phyloP scores from a whole-genome alignment of 352 stramenopile species.

The Phytophthora tentaculata region DNA sequence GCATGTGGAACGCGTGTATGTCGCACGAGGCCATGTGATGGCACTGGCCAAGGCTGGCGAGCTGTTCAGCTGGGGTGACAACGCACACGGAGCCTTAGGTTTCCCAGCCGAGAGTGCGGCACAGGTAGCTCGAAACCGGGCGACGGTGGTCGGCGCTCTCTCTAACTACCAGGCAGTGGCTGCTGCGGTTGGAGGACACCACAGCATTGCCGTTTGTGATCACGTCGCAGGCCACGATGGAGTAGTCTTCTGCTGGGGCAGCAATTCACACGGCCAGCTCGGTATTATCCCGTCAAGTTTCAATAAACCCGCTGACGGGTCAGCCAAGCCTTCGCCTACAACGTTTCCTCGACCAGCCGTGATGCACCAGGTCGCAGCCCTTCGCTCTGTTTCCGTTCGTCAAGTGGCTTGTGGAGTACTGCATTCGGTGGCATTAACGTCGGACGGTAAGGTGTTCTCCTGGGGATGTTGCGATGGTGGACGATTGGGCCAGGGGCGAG shows the following conservation, averaged over 20 bases:
- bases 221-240: slow-evolving; percentile 67
- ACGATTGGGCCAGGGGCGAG: slow-evolving; percentile 47
- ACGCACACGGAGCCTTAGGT: slow-evolving; percentile 89
- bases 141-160: slow-evolving; percentile 55
- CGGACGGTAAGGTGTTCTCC: slow-evolving; percentile 89
- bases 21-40: slow-evolving; percentile 66
- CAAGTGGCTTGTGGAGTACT: slow-evolving; percentile 92
- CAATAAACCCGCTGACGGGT: slow-evolving; percentile 5
- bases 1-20: slow-evolving; percentile 57
- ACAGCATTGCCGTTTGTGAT: slow-evolving; percentile 74
- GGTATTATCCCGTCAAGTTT: slow-evolving; percentile 33
- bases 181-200: slow-evolving; percentile 64
- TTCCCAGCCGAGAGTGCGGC: slow-evolving; percentile 52
- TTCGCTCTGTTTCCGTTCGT: slow-evolving; percentile 55
- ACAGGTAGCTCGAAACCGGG: slow-evolving; percentile 58
- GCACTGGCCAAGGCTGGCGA: slow-evolving; percentile 83
- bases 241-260: slow-evolving; percentile 78
- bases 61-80: slow-evolving; percentile 96
- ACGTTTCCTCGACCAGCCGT: slow-evolving; percentile 63
- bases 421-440: slow-evolving; percentile 89
- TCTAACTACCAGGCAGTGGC: slow-evolving; percentile 65
- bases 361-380: slow-evolving; percentile 59
- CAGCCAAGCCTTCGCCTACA: slow-evolving; percentile 16
- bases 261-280: slow-evolving; percentile 76
- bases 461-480: slow-evolving; percentile 95